Conservation (phyloP, 179 eudicot genomes). For the Drosera spatulata region DNA sequence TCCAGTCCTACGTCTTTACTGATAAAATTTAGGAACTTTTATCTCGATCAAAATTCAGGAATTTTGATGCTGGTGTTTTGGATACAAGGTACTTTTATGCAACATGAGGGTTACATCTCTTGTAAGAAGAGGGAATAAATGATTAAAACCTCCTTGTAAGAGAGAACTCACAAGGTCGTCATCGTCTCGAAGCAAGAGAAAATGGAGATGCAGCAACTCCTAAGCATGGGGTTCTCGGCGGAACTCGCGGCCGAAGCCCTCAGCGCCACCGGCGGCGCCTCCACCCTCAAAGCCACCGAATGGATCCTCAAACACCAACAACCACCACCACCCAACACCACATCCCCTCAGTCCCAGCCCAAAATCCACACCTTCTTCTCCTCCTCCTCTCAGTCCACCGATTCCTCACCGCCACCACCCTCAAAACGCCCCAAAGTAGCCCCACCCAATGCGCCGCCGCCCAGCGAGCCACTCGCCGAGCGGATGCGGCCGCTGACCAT, state of each 20-base stretch:
- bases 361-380: conserved; percentile 47
- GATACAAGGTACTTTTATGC: too few relatives aligned
- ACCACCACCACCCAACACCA: conserved; percentile 4
- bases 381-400: conserved; percentile 9
- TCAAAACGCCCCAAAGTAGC: conserved; percentile 24
- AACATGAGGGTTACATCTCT: too few relatives aligned
- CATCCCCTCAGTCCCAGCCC: conserved; percentile 28
- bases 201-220: conserved; percentile 34
- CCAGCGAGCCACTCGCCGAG: conserved; percentile 42
- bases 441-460: conserved; percentile 3
- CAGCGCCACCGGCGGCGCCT: conserved; percentile 41
- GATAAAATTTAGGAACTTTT: too few relatives aligned
- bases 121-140: too few relatives aligned
- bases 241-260: conserved; percentile 50
- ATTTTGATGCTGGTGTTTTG: too few relatives aligned
- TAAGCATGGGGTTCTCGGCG: conserved; percentile 63
- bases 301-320: conserved; percentile 42
- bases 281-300: conserved; percentile 45
- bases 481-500: conserved; percentile 64
- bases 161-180: too few relatives aligned
- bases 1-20: too few relatives aligned
- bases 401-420: conserved; percentile 14
- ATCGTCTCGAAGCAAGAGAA: neutral
- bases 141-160: too few relatives aligned
- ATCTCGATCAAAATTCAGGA: too few relatives aligned